These are phyloP conservation scores for Ogataea ganodermae DNA, from an alignment of 805 yeast genomes.

Conservation along the genomic window DNA sequence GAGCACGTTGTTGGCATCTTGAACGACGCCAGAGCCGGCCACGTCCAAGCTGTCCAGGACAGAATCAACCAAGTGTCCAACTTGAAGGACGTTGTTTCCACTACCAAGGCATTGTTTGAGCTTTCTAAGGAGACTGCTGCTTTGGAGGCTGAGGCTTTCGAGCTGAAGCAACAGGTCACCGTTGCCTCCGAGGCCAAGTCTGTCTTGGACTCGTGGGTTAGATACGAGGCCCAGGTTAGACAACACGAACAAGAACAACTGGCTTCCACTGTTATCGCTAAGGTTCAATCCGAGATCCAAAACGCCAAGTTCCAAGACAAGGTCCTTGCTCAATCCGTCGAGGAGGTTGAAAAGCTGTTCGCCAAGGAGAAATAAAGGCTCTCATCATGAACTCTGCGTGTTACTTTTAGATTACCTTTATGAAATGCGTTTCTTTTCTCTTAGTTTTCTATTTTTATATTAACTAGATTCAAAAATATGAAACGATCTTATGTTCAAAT, in stretches of 20 bases:
- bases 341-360: slow-evolving; percentile 88
- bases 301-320: slow-evolving; percentile 93
- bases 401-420: slow-evolving; percentile 6
- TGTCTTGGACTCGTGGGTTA: slow-evolving; percentile 97
- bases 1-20: slow-evolving; percentile 54
- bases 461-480: slow-evolving; percentile 9
- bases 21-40: slow-evolving; percentile 86
- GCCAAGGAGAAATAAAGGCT: slow-evolving; percentile 34
- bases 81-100: slow-evolving; percentile 87
- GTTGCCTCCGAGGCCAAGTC: slow-evolving; percentile 89
- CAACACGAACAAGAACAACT: slow-evolving; percentile 94
- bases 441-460: slow-evolving; percentile 7
- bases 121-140: slow-evolving; percentile 95
- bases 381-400: slow-evolving; percentile 4
- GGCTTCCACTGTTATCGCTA: slow-evolving; percentile 80
- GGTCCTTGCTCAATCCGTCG: slow-evolving; percentile 85
- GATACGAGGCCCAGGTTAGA: slow-evolving; percentile 95
- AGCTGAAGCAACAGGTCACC: slow-evolving; percentile 86
- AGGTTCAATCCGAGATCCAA: slow-evolving; percentile 80
- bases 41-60: slow-evolving; percentile 87
- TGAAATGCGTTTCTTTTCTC: slow-evolving; percentile 3
- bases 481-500: slow-evolving; percentile 12
- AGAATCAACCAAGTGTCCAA: slow-evolving; percentile 88
- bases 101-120: slow-evolving; percentile 89
- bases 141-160: slow-evolving; percentile 92